These are phyloP conservation scores for Triglochin maritima DNA, from an alignment of 106 monocot species.

Conservation along the genomic window DNA sequence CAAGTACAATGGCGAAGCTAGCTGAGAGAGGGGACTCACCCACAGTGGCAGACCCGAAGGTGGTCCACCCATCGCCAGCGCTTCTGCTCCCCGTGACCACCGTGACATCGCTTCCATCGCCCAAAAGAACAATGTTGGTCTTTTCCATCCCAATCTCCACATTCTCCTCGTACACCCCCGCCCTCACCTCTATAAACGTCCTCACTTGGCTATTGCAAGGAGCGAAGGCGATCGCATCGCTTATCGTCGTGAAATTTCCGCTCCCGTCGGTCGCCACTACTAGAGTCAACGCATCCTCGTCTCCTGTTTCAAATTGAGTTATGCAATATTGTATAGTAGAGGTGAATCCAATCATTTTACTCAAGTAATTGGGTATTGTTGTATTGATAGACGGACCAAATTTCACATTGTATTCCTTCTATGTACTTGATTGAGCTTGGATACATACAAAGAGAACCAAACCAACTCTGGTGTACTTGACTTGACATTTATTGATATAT, in stretches of 20 bases:
- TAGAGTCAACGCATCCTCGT: constrained; percentile 7
- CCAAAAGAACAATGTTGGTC: constrained; percentile 61
- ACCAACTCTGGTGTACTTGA: no score
- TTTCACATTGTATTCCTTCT: no score
- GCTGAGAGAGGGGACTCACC: constrained; percentile 26
- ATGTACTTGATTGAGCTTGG: no score
- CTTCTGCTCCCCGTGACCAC: constrained; percentile 57
- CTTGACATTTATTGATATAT: no score
- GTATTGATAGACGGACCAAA: no score
- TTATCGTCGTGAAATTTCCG: constrained; percentile 51
- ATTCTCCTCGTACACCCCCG: constrained; percentile 65
- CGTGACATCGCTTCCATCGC: constrained; percentile 54
- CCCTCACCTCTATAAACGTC: constrained; percentile 34
- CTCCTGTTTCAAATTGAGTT: neutral
- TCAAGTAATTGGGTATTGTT: no score
- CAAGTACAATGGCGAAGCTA: no score
- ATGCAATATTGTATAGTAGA: no score
- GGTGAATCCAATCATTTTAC: no score
- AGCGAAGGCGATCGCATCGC: constrained; percentile 47
- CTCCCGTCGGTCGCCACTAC: constrained; percentile 69
- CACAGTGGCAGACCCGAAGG: constrained; percentile 75
- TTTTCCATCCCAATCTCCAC: constrained; percentile 48
- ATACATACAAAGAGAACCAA: no score
- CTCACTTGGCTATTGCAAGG: constrained; percentile 42
- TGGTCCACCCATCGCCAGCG: constrained; percentile 65